Percentiles rank a stretch among this genome's conserved stretches.
phyloP scores from a whole-genome alignment of 805 yeast species.

The Zygoascus tannicola region DNA sequence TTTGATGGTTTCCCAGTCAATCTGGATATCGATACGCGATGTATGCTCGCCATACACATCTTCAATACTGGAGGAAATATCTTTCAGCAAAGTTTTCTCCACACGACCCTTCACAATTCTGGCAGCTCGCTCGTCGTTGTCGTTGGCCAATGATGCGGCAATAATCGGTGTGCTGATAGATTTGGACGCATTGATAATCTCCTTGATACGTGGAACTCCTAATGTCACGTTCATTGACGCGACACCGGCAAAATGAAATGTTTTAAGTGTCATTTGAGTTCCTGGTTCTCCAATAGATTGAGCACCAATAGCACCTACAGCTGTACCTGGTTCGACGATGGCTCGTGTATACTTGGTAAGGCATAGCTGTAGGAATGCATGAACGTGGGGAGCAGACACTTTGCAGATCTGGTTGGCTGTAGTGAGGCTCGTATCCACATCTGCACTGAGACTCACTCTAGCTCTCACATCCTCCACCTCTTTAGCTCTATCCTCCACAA shows the following conservation, averaged over 20 bases:
- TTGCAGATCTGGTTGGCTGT: conserved; percentile 36
- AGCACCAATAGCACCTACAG: conserved; percentile 99
- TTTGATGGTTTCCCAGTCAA: conserved; percentile 79
- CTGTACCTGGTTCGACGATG: conserved; percentile 96
- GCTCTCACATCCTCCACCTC: conserved; percentile 49
- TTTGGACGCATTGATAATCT: conserved; percentile 94
- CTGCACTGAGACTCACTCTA: conserved; percentile 3
- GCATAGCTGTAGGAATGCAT: conserved; percentile 64
- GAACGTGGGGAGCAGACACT: conserved; percentile 52
- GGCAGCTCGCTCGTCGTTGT: conserved; percentile 93
- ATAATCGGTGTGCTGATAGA: conserved; percentile 93
- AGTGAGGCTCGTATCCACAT: not conserved
- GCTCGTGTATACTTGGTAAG: conserved; percentile 77
- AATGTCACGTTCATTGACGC: conserved; percentile 98
- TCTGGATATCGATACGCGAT: conserved; percentile 70
- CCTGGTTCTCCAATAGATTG: conserved; percentile 99
- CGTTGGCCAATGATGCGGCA: conserved; percentile 86
- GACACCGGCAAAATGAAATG: conserved; percentile 99
- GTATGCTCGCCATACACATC: conserved; percentile 80
- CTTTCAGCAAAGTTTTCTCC: conserved; percentile 82
- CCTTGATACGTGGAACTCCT: conserved; percentile 99
- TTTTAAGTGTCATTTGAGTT: conserved; percentile 94
- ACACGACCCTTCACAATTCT: conserved; percentile 96
- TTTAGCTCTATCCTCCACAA: conserved; percentile 46
- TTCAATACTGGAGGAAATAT: conserved; percentile 81